Base-by-base conservation (phyloP, 768 basidiomycete species). In the Lentinus tigrinus region DNA sequence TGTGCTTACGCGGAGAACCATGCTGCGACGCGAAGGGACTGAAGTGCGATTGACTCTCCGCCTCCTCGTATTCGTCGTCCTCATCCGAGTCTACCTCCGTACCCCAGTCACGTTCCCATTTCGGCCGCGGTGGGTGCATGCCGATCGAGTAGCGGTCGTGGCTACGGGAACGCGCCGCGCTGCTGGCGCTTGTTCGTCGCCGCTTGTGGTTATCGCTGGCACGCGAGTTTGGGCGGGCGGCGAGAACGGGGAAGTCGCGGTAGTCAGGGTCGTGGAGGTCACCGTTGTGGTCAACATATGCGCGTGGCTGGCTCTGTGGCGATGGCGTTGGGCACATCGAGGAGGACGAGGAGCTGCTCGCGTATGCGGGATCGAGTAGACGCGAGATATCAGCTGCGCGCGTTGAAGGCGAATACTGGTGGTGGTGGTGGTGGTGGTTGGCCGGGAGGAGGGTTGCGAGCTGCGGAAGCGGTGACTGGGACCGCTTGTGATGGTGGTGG, bases 231-330 rank as follows among this genome's bases (percentile, higher is more conserved):
- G 63, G 58, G 46, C 66, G 60, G 52, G n/a, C n/a, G n/a, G n/a
- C n/a, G n/a, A 75, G 65, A 36, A 77, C 66, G 27, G 85, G 85
- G 58, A 87, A 87, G 72, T 85, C 78, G 60, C 85, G 77, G 71
- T 79, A 87, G 66, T 87, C 85, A 23, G 85, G 85, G 69, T 87
- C 85, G 65, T 87, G 85, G 24, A 85, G 73, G 69, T 84, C 80
- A 48, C 85, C 85, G 58, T 80, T 74, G 67, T 73, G 75, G 76
- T 87, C 85, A 60, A 85, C 79, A 66, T 85, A 85, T 57, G 78
- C 84, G 28, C 63, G 63, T 38, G 67, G 52, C 23, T 64, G 67
- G 26, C 14, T 27, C 47, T 58, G 63, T 38, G 26, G 50, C 21
- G 58, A 43, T 24, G 37, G 52, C 24, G 63, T 51, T 27, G 74